Evolutionary conservation across 2,329 filamentous ascomycete genomes (phyloP).

Genomic region (Botryotinia narcissicola): DNA sequence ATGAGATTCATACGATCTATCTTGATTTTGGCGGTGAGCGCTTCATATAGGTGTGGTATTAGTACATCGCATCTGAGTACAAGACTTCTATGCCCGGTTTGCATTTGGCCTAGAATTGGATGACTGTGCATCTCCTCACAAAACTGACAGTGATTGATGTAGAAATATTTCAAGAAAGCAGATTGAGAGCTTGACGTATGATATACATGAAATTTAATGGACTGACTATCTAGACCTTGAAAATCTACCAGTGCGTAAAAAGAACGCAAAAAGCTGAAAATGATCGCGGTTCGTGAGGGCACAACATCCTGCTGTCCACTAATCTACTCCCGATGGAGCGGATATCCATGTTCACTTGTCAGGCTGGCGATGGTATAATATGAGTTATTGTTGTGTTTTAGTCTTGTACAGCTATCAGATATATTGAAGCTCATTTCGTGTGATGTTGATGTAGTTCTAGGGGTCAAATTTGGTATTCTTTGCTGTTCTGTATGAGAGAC

Average conservation of each 20-base stretch:
- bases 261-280: not conserved
- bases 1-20: not conserved
- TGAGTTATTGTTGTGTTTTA: not conserved
- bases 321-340: not conserved
- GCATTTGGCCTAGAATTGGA: not conserved
- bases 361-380: not conserved
- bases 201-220: not conserved
- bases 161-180: not conserved
- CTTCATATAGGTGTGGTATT: not conserved
- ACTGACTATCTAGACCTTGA: not conserved
- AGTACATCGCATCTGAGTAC: too few species aligned
- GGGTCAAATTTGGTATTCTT: not conserved
- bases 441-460: not conserved
- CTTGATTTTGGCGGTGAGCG: not conserved
- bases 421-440: not conserved
- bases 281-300: rapidly evolving
- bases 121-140: not conserved
- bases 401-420: not conserved
- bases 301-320: not conserved
- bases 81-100: not conserved
- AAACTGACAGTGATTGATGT: not conserved
- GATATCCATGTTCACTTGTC: not conserved
- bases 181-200: not conserved
- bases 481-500: not conserved
- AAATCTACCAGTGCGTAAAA: not conserved